Conservation (phyloP, 495 filamentous ascomycete genomes). For the Monascus purpureus region DNA sequence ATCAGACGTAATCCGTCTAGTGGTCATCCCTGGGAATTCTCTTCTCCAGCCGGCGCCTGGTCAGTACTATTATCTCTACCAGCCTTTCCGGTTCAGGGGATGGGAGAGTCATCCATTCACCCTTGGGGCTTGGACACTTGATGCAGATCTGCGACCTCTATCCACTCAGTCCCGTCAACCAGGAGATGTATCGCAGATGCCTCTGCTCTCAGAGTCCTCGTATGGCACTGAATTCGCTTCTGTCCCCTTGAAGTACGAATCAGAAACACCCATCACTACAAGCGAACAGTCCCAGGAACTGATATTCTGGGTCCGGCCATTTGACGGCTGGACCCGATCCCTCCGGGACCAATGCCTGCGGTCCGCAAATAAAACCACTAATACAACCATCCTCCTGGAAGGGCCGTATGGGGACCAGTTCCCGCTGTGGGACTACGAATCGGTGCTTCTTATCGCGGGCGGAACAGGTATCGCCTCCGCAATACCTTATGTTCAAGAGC, state of each 20-base stretch:
- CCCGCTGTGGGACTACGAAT: constrained; percentile 35
- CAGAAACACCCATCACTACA: background rate
- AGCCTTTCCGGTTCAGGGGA: constrained; percentile 30
- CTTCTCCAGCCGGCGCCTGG: constrained; percentile 28
- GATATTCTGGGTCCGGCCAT: constrained; percentile 33
- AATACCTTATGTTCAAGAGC: constrained; percentile 35
- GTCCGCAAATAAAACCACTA: constrained; percentile 5
- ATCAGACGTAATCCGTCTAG: constrained; percentile 37
- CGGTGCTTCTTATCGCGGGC: constrained; percentile 42
- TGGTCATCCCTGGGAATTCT: constrained; percentile 20
- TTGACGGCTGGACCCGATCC: constrained; percentile 33
- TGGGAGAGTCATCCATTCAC: constrained; percentile 53
- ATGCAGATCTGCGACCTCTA: background rate
- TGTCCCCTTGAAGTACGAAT: background rate
- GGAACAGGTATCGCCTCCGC: constrained; percentile 45
- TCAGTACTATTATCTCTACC: constrained; percentile 44
- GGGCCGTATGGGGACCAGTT: constrained; percentile 42
- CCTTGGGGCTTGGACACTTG: constrained; percentile 28
- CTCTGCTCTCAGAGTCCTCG: constrained; percentile 15
- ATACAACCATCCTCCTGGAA: constrained; percentile 33
- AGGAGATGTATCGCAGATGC: constrained; percentile 15
- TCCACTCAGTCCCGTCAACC: background rate
- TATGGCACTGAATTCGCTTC: constrained; percentile 1
- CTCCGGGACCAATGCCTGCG: constrained; percentile 25
- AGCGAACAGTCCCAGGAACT: constrained; percentile 7